Evolutionary conservation across 169 alveolate genomes (phyloP).

Genomic region (Plasmodium relictum): DNA sequence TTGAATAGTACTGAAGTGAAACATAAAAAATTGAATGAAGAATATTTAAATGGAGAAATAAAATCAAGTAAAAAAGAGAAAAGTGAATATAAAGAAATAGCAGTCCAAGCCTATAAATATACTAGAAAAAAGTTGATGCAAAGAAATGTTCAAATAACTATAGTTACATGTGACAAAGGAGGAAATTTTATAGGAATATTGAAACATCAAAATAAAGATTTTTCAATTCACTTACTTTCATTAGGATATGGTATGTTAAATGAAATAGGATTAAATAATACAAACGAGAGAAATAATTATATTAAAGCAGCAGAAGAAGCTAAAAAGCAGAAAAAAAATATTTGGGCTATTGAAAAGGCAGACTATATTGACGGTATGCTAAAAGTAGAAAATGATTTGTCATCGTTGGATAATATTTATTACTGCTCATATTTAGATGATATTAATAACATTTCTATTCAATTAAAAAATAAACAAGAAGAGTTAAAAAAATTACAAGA

Average conservation of each 20-base stretch:
- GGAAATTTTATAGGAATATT: conserved; percentile 68
- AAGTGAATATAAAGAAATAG: conserved; percentile 50
- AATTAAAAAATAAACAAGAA: conserved; percentile 66
- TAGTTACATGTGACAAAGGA: conserved; percentile 73
- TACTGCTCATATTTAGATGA: conserved; percentile 73
- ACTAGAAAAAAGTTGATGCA: conserved; percentile 69
- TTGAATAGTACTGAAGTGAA: conserved; percentile 2
- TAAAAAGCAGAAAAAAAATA: conserved; percentile 58
- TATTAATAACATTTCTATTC: conserved; percentile 56
- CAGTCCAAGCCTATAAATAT: conserved; percentile 65
- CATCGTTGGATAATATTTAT: conserved; percentile 55
- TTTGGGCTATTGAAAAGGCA: conserved; percentile 68
- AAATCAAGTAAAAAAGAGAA: conserved; percentile 40
- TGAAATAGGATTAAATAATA: conserved; percentile 65
- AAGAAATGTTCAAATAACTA: conserved; percentile 61
- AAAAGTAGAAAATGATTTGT: conserved; percentile 21
- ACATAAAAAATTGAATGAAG: conserved; percentile 2
- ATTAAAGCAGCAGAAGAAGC: conserved; percentile 76
- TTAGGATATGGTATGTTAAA: conserved; percentile 62
- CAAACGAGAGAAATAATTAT: conserved; percentile 53
- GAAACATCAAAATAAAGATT: conserved; percentile 59
- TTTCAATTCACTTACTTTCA: conserved; percentile 29
- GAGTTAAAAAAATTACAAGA: conserved; percentile 53
- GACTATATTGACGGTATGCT: conserved; percentile 13
- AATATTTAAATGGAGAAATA: conserved; percentile 24